Percentiles rank a stretch among this genome's conserved stretches.
These are phyloP conservation scores for Fragaria vesca DNA, from an alignment of 306 rosid species.

Conservation along the genomic window DNA sequence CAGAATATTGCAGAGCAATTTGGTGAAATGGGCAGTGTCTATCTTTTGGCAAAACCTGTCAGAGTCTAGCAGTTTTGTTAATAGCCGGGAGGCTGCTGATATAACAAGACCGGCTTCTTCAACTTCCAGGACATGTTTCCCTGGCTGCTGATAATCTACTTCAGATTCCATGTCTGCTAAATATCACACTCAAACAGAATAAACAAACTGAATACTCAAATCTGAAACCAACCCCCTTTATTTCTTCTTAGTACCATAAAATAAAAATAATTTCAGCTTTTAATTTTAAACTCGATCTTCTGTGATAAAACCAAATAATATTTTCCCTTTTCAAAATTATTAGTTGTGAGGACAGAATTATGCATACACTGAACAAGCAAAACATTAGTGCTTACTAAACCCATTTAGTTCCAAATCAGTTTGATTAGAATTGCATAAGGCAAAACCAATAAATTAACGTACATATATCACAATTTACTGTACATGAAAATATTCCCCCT, in stretches of 20 bases:
- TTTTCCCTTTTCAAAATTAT: not conserved
- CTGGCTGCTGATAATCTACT: conserved; percentile 52
- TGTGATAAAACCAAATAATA: not conserved
- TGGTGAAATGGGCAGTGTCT: conserved; percentile 47
- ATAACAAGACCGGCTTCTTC: conserved; percentile 91
- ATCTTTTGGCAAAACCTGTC: conserved; percentile 41
- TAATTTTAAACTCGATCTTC: not conserved
- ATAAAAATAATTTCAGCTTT: not conserved
- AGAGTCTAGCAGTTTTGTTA: conserved; percentile 61
- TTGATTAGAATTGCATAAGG: not conserved
- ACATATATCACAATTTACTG: not conserved
- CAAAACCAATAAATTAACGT: not conserved
- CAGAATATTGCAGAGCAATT: conserved; percentile 58
- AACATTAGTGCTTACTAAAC: not conserved
- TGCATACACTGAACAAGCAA: not conserved
- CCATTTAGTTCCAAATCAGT: not conserved
- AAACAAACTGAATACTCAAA: conserved; percentile 14
- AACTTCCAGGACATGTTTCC: conserved; percentile 54
- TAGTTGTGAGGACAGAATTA: not conserved
- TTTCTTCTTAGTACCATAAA: not conserved
- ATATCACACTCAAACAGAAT: conserved; percentile 9
- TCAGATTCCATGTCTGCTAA: conserved; percentile 50
- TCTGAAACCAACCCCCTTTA: not conserved
- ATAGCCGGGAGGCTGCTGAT: conserved; percentile 75
- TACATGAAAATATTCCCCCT: conserved; percentile 32